phyloP scores from a whole-genome alignment of 2,329 filamentous ascomycete genomes.

The Trichoderma endophyticum region DNA sequence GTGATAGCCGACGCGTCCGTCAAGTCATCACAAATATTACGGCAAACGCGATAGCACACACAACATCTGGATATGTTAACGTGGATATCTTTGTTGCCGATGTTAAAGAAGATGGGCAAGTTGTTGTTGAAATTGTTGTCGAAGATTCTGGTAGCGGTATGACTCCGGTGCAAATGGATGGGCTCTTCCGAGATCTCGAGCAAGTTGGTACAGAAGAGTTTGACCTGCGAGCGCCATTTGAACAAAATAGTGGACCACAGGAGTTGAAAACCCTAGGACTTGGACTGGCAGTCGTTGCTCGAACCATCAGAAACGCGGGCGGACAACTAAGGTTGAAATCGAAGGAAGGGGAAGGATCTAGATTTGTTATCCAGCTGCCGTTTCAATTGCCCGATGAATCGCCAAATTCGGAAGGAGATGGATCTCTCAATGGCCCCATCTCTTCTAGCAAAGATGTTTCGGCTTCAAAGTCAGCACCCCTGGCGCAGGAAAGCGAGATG shows the following conservation, averaged over 20 bases:
- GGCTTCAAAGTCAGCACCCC: conserved; percentile 27
- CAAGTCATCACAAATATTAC: conserved; percentile 80
- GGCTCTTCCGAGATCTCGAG: conserved; percentile 57
- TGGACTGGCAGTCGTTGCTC: conserved; percentile 82
- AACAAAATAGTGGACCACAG: conserved; percentile 30
- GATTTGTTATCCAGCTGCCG: conserved; percentile 76
- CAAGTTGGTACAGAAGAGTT: conserved; percentile 51
- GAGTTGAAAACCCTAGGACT: conserved; percentile 62
- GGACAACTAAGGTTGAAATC: conserved; percentile 83
- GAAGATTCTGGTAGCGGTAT: conserved; percentile 73
- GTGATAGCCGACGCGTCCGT: conserved; percentile 75
- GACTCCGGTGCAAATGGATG: conserved; percentile 59
- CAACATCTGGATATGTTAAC: conserved; percentile 61
- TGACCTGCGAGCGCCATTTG: conserved; percentile 25
- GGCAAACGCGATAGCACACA: conserved; percentile 82
- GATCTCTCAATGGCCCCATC: conserved; percentile 9
- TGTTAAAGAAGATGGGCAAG: conserved; percentile 49
- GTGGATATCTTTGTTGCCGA: conserved; percentile 67
- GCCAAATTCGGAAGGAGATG: conserved; percentile 23
- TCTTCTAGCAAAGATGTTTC: conserved; percentile 20
- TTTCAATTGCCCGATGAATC: conserved; percentile 59
- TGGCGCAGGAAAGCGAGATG: conserved; percentile 50
- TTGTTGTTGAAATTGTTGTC: conserved; percentile 69
- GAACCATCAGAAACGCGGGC: conserved; percentile 85
- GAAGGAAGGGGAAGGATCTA: conserved; percentile 75